Conservation (phyloP, 192 early-diverging fungal genomes). For the Coemansia sp. region DNA sequence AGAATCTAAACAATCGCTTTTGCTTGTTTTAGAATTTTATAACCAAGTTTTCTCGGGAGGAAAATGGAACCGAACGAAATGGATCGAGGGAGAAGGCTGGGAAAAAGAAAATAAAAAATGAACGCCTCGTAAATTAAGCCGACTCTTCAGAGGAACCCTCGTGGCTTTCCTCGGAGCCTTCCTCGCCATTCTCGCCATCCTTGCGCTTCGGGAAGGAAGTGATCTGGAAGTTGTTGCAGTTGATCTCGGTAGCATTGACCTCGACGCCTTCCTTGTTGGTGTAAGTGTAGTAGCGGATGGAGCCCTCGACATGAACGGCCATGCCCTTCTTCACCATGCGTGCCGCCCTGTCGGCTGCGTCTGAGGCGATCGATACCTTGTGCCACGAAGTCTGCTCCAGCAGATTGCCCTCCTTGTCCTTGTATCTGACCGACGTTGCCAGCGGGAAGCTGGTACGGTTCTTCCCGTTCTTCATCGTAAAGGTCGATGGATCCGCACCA, state of each 20-base stretch:
- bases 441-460: conserved; percentile 61
- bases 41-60: too few species aligned
- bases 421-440: conserved; percentile 63
- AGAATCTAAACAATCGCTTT: too few species aligned
- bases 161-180: background rate
- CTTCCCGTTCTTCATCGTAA: conserved; percentile 46
- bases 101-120: too few species aligned
- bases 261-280: conserved; percentile 65
- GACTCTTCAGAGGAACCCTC: background rate
- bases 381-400: conserved; percentile 73
- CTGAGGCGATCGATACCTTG: conserved; percentile 52
- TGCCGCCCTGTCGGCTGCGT: conserved; percentile 24
- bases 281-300: conserved; percentile 62
- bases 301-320: conserved; percentile 66
- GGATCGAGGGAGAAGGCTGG: too few species aligned
- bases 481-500: conserved; percentile 60
- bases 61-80: too few species aligned
- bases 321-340: conserved; percentile 61
- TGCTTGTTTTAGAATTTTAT: too few species aligned
- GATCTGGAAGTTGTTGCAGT: conserved; percentile 25
- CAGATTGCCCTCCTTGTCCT: conserved; percentile 65
- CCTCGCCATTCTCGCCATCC: conserved; percentile 11
- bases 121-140: too few species aligned
- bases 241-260: conserved; percentile 49
- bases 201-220: conserved; percentile 38